Evolutionary conservation across 2,329 filamentous ascomycete genomes (phyloP).

Genomic region (Talaromyces funiculosus): DNA sequence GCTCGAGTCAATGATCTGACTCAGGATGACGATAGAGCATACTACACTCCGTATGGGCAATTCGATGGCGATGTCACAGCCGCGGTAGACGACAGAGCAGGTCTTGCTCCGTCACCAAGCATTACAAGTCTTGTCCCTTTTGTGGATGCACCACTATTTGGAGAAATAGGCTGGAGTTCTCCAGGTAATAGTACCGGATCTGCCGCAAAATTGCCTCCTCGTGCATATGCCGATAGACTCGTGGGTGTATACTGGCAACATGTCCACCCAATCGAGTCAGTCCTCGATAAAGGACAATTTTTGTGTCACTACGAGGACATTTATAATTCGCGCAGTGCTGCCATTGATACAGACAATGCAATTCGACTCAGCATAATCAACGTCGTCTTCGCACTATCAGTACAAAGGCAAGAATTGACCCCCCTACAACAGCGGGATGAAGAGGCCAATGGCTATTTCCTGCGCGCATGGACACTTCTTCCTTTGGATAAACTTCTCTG

Average conservation of each 20-base stretch:
- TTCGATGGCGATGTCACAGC: conserved; percentile 17
- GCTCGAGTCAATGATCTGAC: not conserved
- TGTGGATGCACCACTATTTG: conserved; percentile 20
- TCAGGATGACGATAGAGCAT: conserved; percentile 3
- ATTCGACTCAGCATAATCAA: conserved; percentile 16
- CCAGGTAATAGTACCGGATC: not conserved
- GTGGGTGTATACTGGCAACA: conserved; percentile 18
- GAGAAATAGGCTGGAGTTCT: conserved; percentile 12
- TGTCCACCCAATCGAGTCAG: conserved; percentile 16
- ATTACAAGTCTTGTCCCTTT: conserved; percentile 16
- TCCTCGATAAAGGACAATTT: conserved; percentile 16
- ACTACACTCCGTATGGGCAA: conserved; percentile 16
- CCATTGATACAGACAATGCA: not conserved
- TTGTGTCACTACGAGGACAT: conserved; percentile 7
- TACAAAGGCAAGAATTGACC: conserved; percentile 16
- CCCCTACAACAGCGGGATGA: conserved; percentile 11
- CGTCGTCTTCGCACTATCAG: conserved; percentile 17
- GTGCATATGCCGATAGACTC: conserved; percentile 16
- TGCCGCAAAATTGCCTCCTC: conserved; percentile 14
- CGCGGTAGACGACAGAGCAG: conserved; percentile 17
- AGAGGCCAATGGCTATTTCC: conserved; percentile 17
- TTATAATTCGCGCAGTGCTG: not conserved
- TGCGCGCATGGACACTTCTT: conserved; percentile 17
- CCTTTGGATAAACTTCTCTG: conserved; percentile 16
- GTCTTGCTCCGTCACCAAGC: not conserved